Percentiles rank a stretch among this genome's conserved stretches.
Conservation (phyloP, 805 yeast species). For the Saccharomycopsis amapae region DNA sequence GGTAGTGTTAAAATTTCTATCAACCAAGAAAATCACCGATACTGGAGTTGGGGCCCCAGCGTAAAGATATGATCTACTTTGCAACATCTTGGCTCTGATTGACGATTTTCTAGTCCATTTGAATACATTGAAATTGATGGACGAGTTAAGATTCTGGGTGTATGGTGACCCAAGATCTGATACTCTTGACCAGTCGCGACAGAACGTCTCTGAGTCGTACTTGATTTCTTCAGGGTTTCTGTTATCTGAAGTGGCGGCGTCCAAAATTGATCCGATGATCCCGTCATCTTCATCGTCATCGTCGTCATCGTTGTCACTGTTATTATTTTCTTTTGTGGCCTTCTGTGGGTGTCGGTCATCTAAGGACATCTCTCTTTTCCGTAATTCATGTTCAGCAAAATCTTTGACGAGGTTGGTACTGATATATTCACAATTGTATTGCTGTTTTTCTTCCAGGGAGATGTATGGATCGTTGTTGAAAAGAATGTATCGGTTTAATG, state of each 20-base stretch:
- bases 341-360: no score
- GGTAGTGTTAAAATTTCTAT: conserved; percentile 6
- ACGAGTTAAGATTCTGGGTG: conserved; percentile 21
- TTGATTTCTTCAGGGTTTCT: conserved; percentile 1
- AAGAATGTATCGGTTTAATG: conserved; percentile 34
- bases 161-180: conserved; percentile 15
- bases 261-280: neutral
- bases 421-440: conserved; percentile 22
- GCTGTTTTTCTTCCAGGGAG: conserved; percentile 6
- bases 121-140: conserved; percentile 36
- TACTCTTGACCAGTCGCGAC: conserved; percentile 8
- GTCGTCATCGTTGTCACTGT: neutral
- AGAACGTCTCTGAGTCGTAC: conserved; percentile 11
- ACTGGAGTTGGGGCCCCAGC: conserved; percentile 37
- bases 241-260: neutral
- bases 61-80: conserved; percentile 34
- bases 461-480: conserved; percentile 22
- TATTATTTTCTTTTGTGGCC: neutral
- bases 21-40: conserved; percentile 26
- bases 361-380: neutral
- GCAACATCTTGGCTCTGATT: conserved; percentile 27
- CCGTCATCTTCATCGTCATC: neutral
- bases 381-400: conserved; percentile 12
- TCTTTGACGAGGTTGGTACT: conserved; percentile 7
- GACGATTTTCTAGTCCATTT: conserved; percentile 31